Base-by-base conservation (phyloP, 805 yeast genomes). In the Tetrapisispora nanseiensis region DNA sequence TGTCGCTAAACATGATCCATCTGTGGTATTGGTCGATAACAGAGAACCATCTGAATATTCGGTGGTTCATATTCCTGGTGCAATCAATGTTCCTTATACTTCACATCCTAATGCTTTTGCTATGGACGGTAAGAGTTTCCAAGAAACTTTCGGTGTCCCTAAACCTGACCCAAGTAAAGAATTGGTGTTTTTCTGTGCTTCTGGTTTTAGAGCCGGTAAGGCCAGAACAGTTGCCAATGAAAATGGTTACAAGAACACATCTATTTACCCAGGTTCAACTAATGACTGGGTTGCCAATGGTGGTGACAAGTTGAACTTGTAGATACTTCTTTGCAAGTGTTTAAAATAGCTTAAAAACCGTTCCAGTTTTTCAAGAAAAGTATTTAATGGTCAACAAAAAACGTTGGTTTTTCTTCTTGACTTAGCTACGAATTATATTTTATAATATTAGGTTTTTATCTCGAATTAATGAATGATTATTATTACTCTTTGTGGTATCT, bases 91-190 rank as follows among this genome's bases (percentile, higher is more conserved):
- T 45, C 95, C 96, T 7, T 82, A 75, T 68, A 84, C 80, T 56
- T 74, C 89, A 3, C 73, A 84, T 29, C 96, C 95, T 1, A 87
- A 92, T 10, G 96, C 95, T 1, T 71, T 86, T 42, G 81, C 80
- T 33, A 71, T 86, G 40, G 66, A 76, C 3, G 70, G 69, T 4
- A 86, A 77, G 33, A 89, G 80, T 47, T 87, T 87, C 54, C 69
- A 74, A 55, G 78, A 78, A 24, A 71, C 75, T 34, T 84, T 86
- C 60, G 89, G 90, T 2, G 76, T 84, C 50, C 67, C 68, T 9
- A 87, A 86, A 68, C 96, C 96, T 6, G 52, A 61, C 15, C 60
- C 66, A 39, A 74, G 74, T 38, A 73, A 79, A 55, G 79, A 81
- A 48, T 67, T 87, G 56, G 73, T 86, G 19, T 84, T 87, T 63